Percentiles rank a stretch among this genome's conserved stretches.
phyloP scores from a whole-genome alignment of 805 yeast genomes.

The Teunomyces stri region DNA sequence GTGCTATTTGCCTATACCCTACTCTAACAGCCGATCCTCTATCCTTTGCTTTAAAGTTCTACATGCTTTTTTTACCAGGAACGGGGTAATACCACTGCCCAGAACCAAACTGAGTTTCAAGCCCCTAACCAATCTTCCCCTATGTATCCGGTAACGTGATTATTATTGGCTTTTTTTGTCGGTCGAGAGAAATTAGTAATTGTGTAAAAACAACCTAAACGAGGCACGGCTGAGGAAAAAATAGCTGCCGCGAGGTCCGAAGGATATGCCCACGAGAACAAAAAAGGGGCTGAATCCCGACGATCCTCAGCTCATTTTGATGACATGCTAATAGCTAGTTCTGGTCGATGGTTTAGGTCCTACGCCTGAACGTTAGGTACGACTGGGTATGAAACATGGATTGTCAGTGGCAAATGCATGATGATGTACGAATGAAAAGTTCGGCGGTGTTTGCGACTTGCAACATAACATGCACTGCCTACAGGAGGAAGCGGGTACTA shows the following conservation, averaged over 20 bases:
- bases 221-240: slow-evolving; percentile 3
- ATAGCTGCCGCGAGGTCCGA: slow-evolving; percentile 3
- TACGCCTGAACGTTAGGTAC: not conserved
- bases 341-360: not conserved
- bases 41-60: not conserved
- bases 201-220: not conserved
- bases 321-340: not conserved
- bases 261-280: not conserved
- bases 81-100: no score
- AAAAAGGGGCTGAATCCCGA: not conserved
- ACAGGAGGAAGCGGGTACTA: not conserved
- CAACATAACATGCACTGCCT: not conserved
- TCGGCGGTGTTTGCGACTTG: not conserved
- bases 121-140: not conserved
- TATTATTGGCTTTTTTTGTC: not conserved
- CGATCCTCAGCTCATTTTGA: not conserved
- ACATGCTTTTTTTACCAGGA: no score
- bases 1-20: not conserved
- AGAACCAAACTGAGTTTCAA: not conserved
- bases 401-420: not conserved
- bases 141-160: not conserved
- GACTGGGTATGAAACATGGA: not conserved
- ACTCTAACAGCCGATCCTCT: not conserved
- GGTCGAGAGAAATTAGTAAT: not conserved
- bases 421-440: not conserved